phyloP scores from a whole-genome alignment of 2,329 filamentous ascomycete species.

The Boeremia exigua region DNA sequence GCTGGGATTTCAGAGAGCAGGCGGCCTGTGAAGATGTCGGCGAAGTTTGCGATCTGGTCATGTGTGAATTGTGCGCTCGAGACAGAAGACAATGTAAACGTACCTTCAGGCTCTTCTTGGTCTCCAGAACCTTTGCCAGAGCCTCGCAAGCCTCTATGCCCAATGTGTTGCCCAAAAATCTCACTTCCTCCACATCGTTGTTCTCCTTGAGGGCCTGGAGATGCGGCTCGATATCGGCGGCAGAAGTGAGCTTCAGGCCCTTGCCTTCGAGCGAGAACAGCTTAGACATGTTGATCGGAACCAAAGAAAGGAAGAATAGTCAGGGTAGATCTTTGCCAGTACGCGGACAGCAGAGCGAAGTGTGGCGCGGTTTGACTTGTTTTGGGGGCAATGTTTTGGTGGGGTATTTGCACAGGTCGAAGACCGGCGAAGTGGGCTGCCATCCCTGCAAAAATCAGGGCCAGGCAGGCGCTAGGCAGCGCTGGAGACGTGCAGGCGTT shows the following conservation, averaged over 20 bases:
- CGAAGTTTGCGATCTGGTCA: constrained; percentile 77
- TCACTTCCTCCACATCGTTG: constrained; percentile 81
- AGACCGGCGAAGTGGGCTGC: constrained; percentile 12
- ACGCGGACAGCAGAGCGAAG: background rate
- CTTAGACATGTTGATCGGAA: constrained; percentile 58
- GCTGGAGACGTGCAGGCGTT: constrained; percentile 1
- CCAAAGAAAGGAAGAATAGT: constrained; percentile 5
- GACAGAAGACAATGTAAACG: constrained; percentile 5
- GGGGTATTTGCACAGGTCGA: constrained; percentile 29
- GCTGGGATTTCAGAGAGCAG: constrained; percentile 92
- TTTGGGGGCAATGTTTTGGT: constrained; percentile 35
- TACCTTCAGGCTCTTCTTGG: constrained; percentile 82
- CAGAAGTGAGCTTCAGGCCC: constrained; percentile 89
- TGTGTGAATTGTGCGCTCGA: constrained; percentile 21
- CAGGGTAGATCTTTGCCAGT: background rate
- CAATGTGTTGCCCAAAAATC: constrained; percentile 88
- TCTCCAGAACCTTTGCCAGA: constrained; percentile 80
- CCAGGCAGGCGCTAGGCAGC: background rate
- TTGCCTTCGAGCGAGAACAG: constrained; percentile 91
- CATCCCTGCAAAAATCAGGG: constrained; percentile 13
- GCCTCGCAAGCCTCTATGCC: constrained; percentile 87
- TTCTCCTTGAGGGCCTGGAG: constrained; percentile 76
- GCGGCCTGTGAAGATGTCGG: constrained; percentile 96
- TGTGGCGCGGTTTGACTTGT: constrained; percentile 13
- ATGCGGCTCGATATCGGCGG: constrained; percentile 83